Evolutionary conservation across 305 asterid species (phyloP), one percentile per base, ranked within the genome.

Genomic region (Galium porrigens): DNA sequence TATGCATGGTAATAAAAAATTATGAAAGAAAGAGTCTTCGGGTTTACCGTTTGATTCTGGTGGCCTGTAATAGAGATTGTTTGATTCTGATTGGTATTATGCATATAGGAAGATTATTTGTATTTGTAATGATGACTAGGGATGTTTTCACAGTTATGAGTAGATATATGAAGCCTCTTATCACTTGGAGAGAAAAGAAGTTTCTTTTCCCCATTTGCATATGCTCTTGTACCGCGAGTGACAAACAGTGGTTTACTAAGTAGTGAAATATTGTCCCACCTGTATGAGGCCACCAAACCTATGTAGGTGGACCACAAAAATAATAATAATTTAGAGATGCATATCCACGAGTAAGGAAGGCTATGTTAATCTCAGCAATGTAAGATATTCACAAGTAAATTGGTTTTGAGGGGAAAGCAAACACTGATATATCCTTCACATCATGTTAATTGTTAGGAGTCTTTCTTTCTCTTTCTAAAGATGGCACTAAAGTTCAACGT

Each of bases 141-240:
- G 6, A 4, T 6, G 10, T 5, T 18, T 44, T 44, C 51, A 3
- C 51, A 12, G 18, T 44, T 4, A 29, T n/a, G 8, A 27, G 57
- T 25, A 37, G 29, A 39, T 15, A 63, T 9, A 29, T 25, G 46
- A 29, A 12, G 42, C n/a, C 51, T 44, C 51, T 44, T 44, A 44
- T 44, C n/a, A 12, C 51, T 44, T 44, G 17, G 5, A 44, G 18
- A 44, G 0, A 44, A 44, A 44, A 12, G 15, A 44, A 44, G 42
- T 4, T 37, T 5, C 57, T 44, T n/a, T n/a, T 37, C 65, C 65
- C 65, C 2, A 22, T 39, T 60, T 60, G 64, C 9, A 57, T 57
- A 11, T 30, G 27, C 9, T n/a, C 1, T 37, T 60, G 64, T 36
- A 17, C 64, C 22, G 9, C 12, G 9, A 6, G 14, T 7, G 51